Percentiles rank a stretch among this genome's conserved stretches.
Conservation (phyloP, 106 monocot genomes). For the Phalaenopsis aphrodite region DNA sequence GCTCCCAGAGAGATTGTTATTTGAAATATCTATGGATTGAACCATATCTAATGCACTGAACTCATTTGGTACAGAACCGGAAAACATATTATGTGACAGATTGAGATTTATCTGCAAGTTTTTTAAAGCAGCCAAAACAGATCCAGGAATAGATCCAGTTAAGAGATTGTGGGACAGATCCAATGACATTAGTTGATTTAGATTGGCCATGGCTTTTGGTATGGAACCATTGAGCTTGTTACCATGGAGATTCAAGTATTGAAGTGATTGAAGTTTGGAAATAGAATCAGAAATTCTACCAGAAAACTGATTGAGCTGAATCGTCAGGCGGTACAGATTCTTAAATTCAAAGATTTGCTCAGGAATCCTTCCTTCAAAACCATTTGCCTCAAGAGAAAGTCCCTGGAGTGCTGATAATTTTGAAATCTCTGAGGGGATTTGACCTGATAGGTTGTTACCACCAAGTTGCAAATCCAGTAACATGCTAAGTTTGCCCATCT, state of each 20-base stretch:
- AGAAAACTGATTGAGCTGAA: conserved; percentile 37
- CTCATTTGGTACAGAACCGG: conserved; percentile 51
- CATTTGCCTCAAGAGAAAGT: conserved; percentile 36
- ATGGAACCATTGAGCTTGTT: conserved; percentile 72
- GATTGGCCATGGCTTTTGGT: conserved; percentile 36
- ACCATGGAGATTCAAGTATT: conserved; percentile 43
- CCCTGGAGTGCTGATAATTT: conserved; percentile 51
- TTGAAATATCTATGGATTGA: conserved; percentile 77
- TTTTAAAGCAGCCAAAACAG: conserved; percentile 33
- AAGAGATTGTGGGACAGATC: conserved; percentile 75
- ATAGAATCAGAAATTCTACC: conserved; percentile 52
- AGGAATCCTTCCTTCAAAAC: conserved; percentile 45
- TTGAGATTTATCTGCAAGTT: conserved; percentile 58
- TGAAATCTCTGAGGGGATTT: conserved; percentile 46
- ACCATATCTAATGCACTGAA: conserved; percentile 52
- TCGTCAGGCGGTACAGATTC: conserved; percentile 27
- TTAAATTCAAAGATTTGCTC: conserved; percentile 38
- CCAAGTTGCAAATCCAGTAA: conserved; percentile 29
- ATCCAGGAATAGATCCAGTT: conserved; percentile 48
- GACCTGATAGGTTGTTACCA: conserved; percentile 42
- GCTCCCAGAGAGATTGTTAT: conserved; percentile 56
- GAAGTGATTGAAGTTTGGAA: conserved; percentile 48
- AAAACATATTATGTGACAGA: conserved; percentile 54
- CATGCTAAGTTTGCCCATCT: conserved; percentile 50
- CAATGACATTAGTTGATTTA: conserved; percentile 35